Base-by-base conservation (phyloP, 164 flowering plant species). In the Liriodendron chinense region DNA sequence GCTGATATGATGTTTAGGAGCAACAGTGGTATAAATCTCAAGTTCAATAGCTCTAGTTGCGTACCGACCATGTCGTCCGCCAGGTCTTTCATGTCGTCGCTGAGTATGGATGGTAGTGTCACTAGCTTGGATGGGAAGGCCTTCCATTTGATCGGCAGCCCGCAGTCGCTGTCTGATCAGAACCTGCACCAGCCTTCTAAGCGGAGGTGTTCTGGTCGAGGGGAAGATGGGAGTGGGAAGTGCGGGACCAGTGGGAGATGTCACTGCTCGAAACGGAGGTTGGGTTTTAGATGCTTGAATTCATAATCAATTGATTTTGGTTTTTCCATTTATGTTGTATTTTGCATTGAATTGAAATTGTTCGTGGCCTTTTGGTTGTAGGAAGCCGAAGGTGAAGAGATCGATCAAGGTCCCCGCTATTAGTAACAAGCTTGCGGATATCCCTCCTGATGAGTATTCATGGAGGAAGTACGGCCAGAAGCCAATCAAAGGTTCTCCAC, bases 401-500 rank as follows among this genome's bases (percentile, higher is more conserved):
- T 88, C 97, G 7, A 92, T 96, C 83, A 96, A 89, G 84, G 98
- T 96, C 28, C 99, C 99, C 76, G 99, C 99, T 47, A 90, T 96
- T 49, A 96, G 99, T 79, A 96, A 89, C 90, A 96, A 96, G 88
- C 86, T 96, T 65, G 97, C 99, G 9, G 99, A 94, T 84, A 94
- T 94, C 28, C 98, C 98, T n/a, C n/a, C n/a, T n/a, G n/a, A n/a
- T n/a, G n/a, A n/a, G n/a, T n/a, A n/a, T n/a, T n/a, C n/a, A n/a
- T n/a, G n/a, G n/a, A n/a, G n/a, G n/a, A n/a, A n/a, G n/a, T n/a
- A n/a, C n/a, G n/a, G n/a, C n/a, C n/a, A n/a, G n/a, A n/a, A n/a
- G n/a, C n/a, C n/a, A n/a, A 96, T 93, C 84, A 94, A 96, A 83
- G 98, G 99, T 74, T 96, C 99, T 73, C 98, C 99, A 71, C 96